Evolutionary conservation across 2,329 filamentous ascomycete species (phyloP), one percentile per base, ranked within the genome.

Genomic region (Aaosphaeria pasadenensis): DNA sequence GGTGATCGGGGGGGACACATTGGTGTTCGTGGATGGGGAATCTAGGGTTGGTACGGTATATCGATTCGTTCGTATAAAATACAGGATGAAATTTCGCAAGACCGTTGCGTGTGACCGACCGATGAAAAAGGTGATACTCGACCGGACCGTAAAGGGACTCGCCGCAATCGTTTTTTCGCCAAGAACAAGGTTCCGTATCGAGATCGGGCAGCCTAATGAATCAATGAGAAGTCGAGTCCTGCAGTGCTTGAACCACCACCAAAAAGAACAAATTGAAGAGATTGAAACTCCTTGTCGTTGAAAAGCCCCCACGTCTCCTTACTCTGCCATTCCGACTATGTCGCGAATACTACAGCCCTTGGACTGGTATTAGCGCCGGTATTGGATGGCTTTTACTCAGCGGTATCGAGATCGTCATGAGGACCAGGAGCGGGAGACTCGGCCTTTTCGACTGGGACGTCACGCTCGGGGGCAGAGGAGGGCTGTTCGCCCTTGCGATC

Each of bases 401-500:
- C 92, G 67, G 94, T 91, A 72, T 99, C 94, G 69, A 97, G 83
- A 68, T 99, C 94, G 71, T 99, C 94, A 66, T 96, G 90, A 61
- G 85, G 86, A 55, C 50, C 62, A 6, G 89, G 86, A 54, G 89
- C 84, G 58, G 89, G 87, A 62, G 88, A 24, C 17, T 24, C 17
- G 17, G 17, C 17, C 17, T 24, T 24, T 24, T 24, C 17, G 89
- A 24, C 17, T 24, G 17, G 17, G 17, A 24, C 17, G 45, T 55
- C 62, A 28, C 13, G 29, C n/a, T 24, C 17, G 17, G 17, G 2
- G 17, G 17, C 17, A 24, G 17, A 24, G 17, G 17, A 24, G 17
- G 33, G n/a, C n/a, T 36, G 33, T 59, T 64, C 66, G 96, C 91
- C 84, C 84, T 97, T 97, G 66, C 89, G 85, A 57, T 96, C 91